Conservation (phyloP, 1,284 basidiomycete genomes). For the Malassezia furfur region DNA sequence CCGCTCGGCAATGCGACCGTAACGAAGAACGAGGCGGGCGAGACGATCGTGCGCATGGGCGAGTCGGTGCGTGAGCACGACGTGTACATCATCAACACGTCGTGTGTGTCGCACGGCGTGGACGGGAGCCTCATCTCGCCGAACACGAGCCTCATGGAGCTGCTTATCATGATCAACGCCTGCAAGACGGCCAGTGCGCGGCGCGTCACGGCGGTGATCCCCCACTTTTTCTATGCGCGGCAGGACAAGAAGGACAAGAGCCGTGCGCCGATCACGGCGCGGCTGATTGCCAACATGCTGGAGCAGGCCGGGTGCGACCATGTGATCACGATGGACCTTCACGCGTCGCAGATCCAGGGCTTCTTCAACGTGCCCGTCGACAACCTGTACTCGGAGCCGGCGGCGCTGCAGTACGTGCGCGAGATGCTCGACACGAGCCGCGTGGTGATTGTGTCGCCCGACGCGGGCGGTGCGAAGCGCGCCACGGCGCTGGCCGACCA, state of each 20-base stretch:
- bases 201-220: slow-evolving; percentile 79
- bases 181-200: slow-evolving; percentile 79
- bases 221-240: slow-evolving; percentile 47
- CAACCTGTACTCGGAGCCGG: slow-evolving; percentile 94
- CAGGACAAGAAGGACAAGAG: slow-evolving; percentile 99
- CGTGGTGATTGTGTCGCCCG: slow-evolving; percentile 93
- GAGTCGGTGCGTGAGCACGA: slow-evolving; percentile 97
- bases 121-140: slow-evolving; percentile 30
- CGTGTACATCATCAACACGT: slow-evolving; percentile 97
- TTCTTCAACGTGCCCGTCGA: slow-evolving; percentile 99
- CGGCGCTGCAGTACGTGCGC: slow-evolving; percentile 87
- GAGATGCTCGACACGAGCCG: slow-evolving; percentile 78
- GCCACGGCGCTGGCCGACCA: slow-evolving; percentile 96
- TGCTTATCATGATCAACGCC: slow-evolving; percentile 99
- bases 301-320: slow-evolving; percentile 96
- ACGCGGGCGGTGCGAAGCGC: slow-evolving; percentile 95
- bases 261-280: slow-evolving; percentile 94
- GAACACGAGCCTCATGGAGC: slow-evolving; percentile 75
- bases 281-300: slow-evolving; percentile 98
- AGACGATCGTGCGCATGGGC: slow-evolving; percentile 79
- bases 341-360: slow-evolving; percentile 57
- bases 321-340: slow-evolving; percentile 60
- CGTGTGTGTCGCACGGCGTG: slow-evolving; percentile 57
- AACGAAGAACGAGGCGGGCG: slow-evolving; percentile 78
- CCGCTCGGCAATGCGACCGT: slow-evolving; percentile 57